These are phyloP conservation scores for Fraxinus floribunda DNA, from an alignment of 305 asterid genomes.

Conservation along the genomic window DNA sequence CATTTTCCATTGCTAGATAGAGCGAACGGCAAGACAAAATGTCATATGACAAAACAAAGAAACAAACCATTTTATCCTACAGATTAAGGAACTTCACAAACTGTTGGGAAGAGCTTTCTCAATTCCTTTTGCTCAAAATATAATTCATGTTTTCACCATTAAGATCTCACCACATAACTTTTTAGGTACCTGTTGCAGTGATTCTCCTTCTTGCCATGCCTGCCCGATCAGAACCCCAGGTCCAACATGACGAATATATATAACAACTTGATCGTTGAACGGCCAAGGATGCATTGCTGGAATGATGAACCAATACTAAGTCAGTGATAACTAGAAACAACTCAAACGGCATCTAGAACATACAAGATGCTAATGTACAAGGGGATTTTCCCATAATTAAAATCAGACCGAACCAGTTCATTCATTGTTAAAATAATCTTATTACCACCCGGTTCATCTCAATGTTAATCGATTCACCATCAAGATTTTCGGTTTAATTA, in stretches of 20 bases:
- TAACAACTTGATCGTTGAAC: slow-evolving; percentile 64
- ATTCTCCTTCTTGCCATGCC: slow-evolving; percentile 88
- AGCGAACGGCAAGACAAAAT: neutral
- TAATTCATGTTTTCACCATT: slow-evolving; percentile 67
- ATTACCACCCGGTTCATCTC: neutral
- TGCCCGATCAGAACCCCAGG: slow-evolving; percentile 86
- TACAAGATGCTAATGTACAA: neutral
- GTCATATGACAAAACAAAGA: neutral
- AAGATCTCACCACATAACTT: slow-evolving; percentile 69
- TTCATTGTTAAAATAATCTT: neutral
- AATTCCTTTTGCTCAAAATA: slow-evolving; percentile 9
- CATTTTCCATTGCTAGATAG: neutral
- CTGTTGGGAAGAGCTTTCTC: neutral
- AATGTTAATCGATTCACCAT: neutral
- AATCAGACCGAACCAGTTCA: neutral
- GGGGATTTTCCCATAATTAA: no score
- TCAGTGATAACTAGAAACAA: slow-evolving; percentile 1
- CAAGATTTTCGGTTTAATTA: neutral
- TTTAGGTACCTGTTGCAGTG: slow-evolving; percentile 65
- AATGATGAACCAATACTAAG: slow-evolving; percentile 7
- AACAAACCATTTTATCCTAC: neutral
- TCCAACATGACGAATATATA: slow-evolving; percentile 69
- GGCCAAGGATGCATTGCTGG: slow-evolving; percentile 84
- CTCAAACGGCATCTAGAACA: neutral
- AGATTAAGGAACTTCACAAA: neutral